Conservation (phyloP, 345 rosid species). For the Populus deltoides region DNA sequence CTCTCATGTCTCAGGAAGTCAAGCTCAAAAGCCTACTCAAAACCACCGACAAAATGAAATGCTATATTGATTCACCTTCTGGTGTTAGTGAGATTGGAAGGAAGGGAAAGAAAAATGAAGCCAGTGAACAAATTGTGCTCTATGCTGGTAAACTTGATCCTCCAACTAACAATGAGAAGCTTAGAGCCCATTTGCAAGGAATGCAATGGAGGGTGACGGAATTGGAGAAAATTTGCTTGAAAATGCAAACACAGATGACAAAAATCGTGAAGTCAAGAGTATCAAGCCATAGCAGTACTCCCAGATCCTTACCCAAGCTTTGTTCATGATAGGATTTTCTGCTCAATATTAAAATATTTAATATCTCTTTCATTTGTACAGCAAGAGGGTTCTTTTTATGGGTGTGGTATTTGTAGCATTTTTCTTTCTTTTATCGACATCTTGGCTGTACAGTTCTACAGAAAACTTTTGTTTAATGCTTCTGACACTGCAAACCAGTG, state of each 20-base stretch:
- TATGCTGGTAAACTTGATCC: constrained; percentile 48
- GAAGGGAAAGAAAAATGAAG: constrained; percentile 29
- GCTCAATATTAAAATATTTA: neutral
- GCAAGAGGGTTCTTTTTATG: constrained; percentile 1
- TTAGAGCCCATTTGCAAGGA: constrained; percentile 60
- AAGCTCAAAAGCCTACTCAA: constrained; percentile 46
- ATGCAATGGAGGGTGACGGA: constrained; percentile 86
- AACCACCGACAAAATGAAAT: constrained; percentile 15
- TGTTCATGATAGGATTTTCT: constrained; percentile 55
- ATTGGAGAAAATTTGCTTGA: constrained; percentile 74
- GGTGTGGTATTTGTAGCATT: neutral
- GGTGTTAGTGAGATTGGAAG: constrained; percentile 2
- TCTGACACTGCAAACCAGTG: neutral
- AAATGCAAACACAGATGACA: constrained; percentile 79
- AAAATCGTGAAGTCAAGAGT: constrained; percentile 62
- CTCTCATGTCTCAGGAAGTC: constrained; percentile 41
- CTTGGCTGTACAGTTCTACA: constrained; percentile 37
- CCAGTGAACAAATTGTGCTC: constrained; percentile 35
- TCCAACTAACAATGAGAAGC: constrained; percentile 43
- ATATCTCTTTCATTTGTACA: constrained; percentile 16
- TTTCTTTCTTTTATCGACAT: constrained; percentile 14
- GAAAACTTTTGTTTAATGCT: constrained; percentile 11
- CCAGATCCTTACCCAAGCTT: constrained; percentile 72
- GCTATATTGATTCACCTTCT: constrained; percentile 23
- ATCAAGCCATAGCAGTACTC: constrained; percentile 37